Base-by-base conservation (phyloP, 768 basidiomycete species). In the Chlorophyllum brunneum region DNA sequence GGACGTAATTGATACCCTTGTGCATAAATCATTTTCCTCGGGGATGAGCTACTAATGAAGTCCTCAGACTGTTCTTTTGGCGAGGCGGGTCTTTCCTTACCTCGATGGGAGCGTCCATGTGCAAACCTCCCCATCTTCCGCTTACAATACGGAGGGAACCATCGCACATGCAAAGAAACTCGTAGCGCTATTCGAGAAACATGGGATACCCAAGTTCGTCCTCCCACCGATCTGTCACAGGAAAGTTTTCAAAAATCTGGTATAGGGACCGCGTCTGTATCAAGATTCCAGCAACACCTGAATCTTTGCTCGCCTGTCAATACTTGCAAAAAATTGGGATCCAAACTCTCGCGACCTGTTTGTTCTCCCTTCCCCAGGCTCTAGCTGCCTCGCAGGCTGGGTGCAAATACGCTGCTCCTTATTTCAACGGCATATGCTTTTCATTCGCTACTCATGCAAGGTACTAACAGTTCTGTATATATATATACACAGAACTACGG, bases 241-340 rank as follows among this genome's bases (percentile, higher is more conserved):
- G 20, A 24, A 15, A 3, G 7, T 47, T 16, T 34, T 52, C 49
- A 18, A 24, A 13, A 13, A 27, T 18, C 23, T 37, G n/a, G 23
- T 11, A 34, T 15, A 74, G 75, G 57, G 66, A 71, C 22, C 70
- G 79, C 9, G 76, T 79, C 20, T 80, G 79, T 59, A 77, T 84
- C 64, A 84, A 83, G 61, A 79, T 84, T 36, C 81, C 81, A 15
- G 67, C 75, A 11, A 82, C 80, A 0, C 76, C 77, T 2, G 75
- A 80, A 55, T 74, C 75, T 5, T 64, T 81, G 38, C 53, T 76
- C 13, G 80, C 82, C 1, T 81, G 79, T 57, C 66, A 67, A 22
- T 58, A 70, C 22, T 72, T 81, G 23, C 65, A 72, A 31, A 68
- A 67, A 16, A 60, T 67, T 23, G 77, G 76, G 5, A 80, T 82